Conservation (phyloP, 2,329 filamentous ascomycete species). For the Fusarium graminum region DNA sequence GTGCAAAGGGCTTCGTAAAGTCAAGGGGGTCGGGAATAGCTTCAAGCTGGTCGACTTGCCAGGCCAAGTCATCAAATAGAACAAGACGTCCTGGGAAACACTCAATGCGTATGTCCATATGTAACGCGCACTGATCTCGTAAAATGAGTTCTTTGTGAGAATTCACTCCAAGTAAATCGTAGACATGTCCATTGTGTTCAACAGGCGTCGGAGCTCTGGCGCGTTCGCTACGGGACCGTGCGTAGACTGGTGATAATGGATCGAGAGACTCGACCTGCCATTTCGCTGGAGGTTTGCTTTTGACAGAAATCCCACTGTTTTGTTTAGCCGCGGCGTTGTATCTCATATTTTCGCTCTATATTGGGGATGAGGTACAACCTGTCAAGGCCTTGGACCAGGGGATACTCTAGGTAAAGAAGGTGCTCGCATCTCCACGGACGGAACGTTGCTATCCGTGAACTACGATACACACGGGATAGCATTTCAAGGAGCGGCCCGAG, state of each 20-base stretch:
- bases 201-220: neutral
- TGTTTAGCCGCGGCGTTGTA: neutral
- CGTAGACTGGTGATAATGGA: neutral
- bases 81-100: neutral
- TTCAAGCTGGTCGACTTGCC: slow-evolving; percentile 10
- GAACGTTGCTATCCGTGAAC: accelerated
- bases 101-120: slow-evolving; percentile 7
- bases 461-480: neutral
- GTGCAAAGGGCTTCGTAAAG: neutral
- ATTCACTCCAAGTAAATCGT: neutral
- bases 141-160: neutral
- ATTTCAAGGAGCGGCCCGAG: neutral
- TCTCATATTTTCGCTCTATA: neutral
- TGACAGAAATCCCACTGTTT: accelerated
- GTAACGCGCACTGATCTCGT: slow-evolving; percentile 4
- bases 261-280: neutral
- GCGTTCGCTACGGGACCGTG: neutral
- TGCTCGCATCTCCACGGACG: neutral
- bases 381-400: neutral
- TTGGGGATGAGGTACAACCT: too few species aligned
- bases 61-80: neutral
- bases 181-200: neutral
- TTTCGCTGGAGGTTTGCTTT: accelerated
- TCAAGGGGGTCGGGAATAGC: neutral
- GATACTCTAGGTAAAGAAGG: neutral